Base-by-base conservation (phyloP, 768 basidiomycete species). In the Artomyces pyxidatus region DNA sequence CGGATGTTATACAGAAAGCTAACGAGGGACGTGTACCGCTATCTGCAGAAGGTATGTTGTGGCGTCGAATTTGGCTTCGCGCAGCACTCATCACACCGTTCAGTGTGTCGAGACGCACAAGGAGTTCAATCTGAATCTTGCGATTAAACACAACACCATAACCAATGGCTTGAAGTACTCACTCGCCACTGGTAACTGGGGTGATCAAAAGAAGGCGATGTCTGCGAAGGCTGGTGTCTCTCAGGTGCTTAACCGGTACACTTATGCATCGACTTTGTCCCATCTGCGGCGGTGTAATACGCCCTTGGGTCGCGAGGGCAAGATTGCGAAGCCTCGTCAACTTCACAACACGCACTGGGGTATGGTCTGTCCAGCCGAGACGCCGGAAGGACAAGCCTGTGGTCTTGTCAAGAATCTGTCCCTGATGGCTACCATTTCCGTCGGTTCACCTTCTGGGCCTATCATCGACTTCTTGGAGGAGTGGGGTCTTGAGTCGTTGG, bases 281-380 rank as follows among this genome's bases (percentile, higher is more conserved):
- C 96, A 99, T 74, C 68, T 99, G 59, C 95, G 96, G 62, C 90
- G 96, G 25, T 94, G 91, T 63, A 99, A 99, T 65, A 98, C 96
- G 0, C 96, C 96, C 2, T 80, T 99, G 42, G 96, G 96, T 48
- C 86, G 96, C 51, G 96, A 98, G 65, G 94, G 94, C 49, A 99
- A 99, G 71, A 98, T 98, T 51, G 96, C 96, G 40, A 98, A 98
- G 65, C 96, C 96, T 49, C 96, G 96, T 59, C 96, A 99, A 60
- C 73, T 99, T 48, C 96, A 99, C 67, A 99, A 99, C 61, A 97
- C 96, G 1, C 96, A 99, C 60, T 99, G 96, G 96, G 96, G 96
- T 30, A 98, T 99, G 96, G 96, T 99, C 17, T 99, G 96, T 63
- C 96, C 96, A 37, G 96, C 96, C 32, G 96, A 99, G 67, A 99